phyloP scores from a whole-genome alignment of 2,329 filamentous ascomycete species.

The Calonectria pseudoturangicola region DNA sequence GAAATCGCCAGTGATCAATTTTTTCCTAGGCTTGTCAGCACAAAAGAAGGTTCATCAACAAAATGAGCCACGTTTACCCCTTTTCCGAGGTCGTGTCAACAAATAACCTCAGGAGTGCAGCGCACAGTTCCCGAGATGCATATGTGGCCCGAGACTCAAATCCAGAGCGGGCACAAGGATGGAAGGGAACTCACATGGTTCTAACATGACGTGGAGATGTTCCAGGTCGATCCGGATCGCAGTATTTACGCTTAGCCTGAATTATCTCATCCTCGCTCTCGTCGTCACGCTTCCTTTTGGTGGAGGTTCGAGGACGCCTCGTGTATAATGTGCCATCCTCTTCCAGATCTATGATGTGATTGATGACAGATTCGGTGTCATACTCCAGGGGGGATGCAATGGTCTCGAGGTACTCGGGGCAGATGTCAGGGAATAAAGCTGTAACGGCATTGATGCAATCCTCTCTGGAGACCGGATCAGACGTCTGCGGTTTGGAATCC shows the following conservation, averaged over 20 bases:
- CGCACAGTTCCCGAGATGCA: slow-evolving; percentile 1
- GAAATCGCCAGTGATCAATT: slow-evolving; percentile 51
- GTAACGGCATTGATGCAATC: slow-evolving; percentile 44
- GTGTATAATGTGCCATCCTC: slow-evolving; percentile 64
- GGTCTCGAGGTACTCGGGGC: slow-evolving; percentile 59
- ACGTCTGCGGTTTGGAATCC: slow-evolving; percentile 27
- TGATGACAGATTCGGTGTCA: slow-evolving; percentile 58
- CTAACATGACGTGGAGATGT: not conserved
- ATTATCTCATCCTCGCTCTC: slow-evolving; percentile 48
- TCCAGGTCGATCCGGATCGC: slow-evolving; percentile 20
- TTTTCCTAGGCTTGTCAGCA: slow-evolving; percentile 42
- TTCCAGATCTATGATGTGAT: slow-evolving; percentile 62
- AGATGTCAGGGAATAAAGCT: slow-evolving; percentile 68
- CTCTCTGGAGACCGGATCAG: slow-evolving; percentile 28
- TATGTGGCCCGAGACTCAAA: slow-evolving; percentile 4
- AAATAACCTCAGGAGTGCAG: slow-evolving; percentile 8
- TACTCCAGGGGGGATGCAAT: slow-evolving; percentile 55
- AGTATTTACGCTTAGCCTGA: slow-evolving; percentile 43
- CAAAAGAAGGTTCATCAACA: slow-evolving; percentile 8
- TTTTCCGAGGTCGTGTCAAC: not conserved
- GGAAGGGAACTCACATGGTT: slow-evolving; percentile 43
- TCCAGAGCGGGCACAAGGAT: not conserved
- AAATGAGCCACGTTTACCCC: not conserved
- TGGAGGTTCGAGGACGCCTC: slow-evolving; percentile 46
- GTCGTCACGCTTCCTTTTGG: slow-evolving; percentile 65